phyloP scores from a whole-genome alignment of 129 eudicot genomes.

The Silybum marianum region DNA sequence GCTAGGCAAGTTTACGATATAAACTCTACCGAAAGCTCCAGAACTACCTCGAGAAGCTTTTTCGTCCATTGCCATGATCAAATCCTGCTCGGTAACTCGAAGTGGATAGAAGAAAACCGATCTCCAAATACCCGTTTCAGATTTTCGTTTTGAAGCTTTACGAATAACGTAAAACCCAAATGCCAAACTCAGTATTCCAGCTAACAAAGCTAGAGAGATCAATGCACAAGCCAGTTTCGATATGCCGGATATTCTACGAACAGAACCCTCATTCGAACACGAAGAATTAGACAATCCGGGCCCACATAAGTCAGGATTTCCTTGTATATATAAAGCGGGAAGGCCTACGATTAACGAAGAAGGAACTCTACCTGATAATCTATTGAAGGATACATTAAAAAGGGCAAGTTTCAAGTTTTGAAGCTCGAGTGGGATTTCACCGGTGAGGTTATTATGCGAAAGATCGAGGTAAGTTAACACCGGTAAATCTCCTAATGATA shows the following conservation, averaged over 20 bases:
- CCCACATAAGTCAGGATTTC: constrained; percentile 81
- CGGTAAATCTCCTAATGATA: constrained; percentile 68
- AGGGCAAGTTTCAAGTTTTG: constrained; percentile 88
- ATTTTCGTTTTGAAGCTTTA: constrained; percentile 46
- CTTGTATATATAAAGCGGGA: constrained; percentile 87
- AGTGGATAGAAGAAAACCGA: constrained; percentile 89
- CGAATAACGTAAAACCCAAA: constrained; percentile 40
- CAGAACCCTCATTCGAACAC: constrained; percentile 40
- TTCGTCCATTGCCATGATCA: constrained; percentile 77
- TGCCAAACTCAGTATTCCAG: constrained; percentile 45
- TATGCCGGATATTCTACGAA: constrained; percentile 33
- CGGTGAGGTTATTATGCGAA: constrained; percentile 81
- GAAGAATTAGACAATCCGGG: constrained; percentile 63
- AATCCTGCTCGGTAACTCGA: constrained; percentile 72
- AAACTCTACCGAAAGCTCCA: constrained; percentile 75
- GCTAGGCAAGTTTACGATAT: constrained; percentile 73
- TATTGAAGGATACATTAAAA: constrained; percentile 87
- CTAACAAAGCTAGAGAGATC: constrained; percentile 54
- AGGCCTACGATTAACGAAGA: constrained; percentile 61
- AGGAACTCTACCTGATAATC: constrained; percentile 77
- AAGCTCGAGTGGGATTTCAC: constrained; percentile 79
- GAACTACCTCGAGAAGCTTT: constrained; percentile 57
- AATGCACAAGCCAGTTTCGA: constrained; percentile 54
- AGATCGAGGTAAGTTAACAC: constrained; percentile 92
- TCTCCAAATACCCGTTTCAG: constrained; percentile 55